Conservation (phyloP, 192 early-diverging fungal species). For the Dissophora globulifera region DNA sequence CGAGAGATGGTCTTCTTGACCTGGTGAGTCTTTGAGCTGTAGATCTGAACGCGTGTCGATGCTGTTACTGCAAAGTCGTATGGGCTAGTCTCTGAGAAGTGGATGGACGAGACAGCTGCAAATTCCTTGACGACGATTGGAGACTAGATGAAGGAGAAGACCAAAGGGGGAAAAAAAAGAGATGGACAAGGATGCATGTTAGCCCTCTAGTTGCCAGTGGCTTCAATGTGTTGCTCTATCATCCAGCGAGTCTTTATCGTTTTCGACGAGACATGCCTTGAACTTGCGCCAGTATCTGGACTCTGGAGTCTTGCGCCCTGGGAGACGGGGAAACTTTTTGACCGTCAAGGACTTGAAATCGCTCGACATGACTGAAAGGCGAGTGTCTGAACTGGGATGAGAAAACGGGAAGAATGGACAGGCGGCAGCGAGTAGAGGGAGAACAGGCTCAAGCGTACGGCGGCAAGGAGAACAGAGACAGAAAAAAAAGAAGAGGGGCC, state of each 20-base stretch:
- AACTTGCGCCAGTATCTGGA: conserved; percentile 82
- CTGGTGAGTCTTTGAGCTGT: conserved; percentile 82
- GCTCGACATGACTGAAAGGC: conserved; percentile 33
- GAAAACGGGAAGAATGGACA: background rate
- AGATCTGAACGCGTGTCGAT: conserved; percentile 92
- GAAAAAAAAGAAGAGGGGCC: no score
- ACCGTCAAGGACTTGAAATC: conserved; percentile 69
- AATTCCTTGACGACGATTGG: conserved; percentile 90
- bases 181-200: no score
- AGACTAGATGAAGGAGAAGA: no score
- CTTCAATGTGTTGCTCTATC: no score
- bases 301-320: conserved; percentile 68
- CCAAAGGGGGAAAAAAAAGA: no score
- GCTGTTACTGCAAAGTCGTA: conserved; percentile 92
- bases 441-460: no score
- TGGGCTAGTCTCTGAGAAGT: conserved; percentile 84
- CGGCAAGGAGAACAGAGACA: no score
- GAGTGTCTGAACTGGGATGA: background rate
- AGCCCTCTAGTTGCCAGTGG: no score
- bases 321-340: conserved; percentile 64
- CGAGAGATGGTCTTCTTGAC: conserved; percentile 93
- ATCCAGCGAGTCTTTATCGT: no score
- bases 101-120: conserved; percentile 82
- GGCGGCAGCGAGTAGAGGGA: background rate
- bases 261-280: no score